phyloP scores from a whole-genome alignment of 495 filamentous ascomycete genomes.

The Aspergillus nanangensis region DNA sequence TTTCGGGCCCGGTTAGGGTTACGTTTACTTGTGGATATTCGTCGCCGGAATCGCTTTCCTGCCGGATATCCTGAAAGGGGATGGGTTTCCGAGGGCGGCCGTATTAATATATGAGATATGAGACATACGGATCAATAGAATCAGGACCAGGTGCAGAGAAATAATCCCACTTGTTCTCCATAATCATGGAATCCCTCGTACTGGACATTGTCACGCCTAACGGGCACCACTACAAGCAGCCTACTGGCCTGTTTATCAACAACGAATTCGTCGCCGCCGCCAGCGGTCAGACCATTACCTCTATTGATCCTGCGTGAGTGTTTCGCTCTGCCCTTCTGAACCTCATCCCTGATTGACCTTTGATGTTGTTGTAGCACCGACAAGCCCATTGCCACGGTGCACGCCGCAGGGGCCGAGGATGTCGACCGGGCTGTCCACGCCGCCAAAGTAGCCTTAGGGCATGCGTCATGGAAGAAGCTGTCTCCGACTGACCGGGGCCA shows the following conservation, averaged over 20 bases:
- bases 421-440: constrained; percentile 81
- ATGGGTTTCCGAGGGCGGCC: no score
- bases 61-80: neutral
- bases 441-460: constrained; percentile 73
- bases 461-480: constrained; percentile 74
- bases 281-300: constrained; percentile 66
- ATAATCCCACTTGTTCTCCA: no score
- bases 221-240: constrained; percentile 73
- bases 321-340: constrained; percentile 21
- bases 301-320: constrained; percentile 63
- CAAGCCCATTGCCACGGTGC: constrained; percentile 76
- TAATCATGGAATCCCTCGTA: constrained; percentile 4
- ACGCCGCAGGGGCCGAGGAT: constrained; percentile 73
- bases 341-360: constrained; percentile 62
- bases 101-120: no score
- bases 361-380: constrained; percentile 54
- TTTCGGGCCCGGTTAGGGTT: no score
- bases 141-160: no score
- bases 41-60: constrained; percentile 6
- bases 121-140: no score
- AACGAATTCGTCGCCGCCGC: constrained; percentile 81
- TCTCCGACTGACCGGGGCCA: constrained; percentile 68
- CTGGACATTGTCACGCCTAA: constrained; percentile 84
- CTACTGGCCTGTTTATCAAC: constrained; percentile 88
- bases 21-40: no score